Percentiles rank a stretch among this genome's conserved stretches.
Evolutionary conservation across 441 rosid genomes (phyloP).

Genomic region (Adansonia rubrostipa): DNA sequence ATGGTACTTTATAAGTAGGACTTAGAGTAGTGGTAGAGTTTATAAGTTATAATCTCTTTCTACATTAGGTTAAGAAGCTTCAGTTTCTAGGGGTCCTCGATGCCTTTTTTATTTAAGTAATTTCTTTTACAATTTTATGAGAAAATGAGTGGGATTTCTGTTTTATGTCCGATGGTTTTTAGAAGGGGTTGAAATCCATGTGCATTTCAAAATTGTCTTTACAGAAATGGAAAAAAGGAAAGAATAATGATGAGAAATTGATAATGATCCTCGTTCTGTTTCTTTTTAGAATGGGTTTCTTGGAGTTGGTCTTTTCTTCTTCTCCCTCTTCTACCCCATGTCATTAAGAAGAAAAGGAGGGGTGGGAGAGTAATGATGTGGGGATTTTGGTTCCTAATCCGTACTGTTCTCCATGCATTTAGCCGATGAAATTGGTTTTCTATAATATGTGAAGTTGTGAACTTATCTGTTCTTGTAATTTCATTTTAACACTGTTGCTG

Average conservation of each 20-base stretch:
- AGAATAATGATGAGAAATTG: background rate
- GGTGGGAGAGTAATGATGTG: background rate
- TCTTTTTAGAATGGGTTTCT: background rate
- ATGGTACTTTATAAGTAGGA: background rate
- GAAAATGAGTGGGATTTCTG: background rate
- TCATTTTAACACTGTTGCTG: background rate
- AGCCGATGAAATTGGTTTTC: background rate
- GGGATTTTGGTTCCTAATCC: background rate
- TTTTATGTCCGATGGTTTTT: background rate
- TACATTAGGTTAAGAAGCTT: slow-evolving; percentile 20
- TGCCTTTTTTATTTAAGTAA: background rate
- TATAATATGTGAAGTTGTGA: background rate
- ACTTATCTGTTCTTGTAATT: slow-evolving; percentile 10
- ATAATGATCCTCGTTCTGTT: background rate
- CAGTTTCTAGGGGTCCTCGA: background rate
- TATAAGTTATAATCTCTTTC: background rate
- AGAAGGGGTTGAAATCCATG: background rate
- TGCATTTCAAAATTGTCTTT: background rate
- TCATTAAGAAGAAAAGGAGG: background rate
- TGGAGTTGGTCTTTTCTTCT: background rate
- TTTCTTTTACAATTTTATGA: background rate
- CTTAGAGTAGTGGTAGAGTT: background rate
- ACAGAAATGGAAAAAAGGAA: background rate
- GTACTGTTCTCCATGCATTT: background rate
- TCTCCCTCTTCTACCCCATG: background rate